These are phyloP conservation scores for Gonium pectorale DNA, from an alignment of 139 green algal species.

Conservation along the genomic window DNA sequence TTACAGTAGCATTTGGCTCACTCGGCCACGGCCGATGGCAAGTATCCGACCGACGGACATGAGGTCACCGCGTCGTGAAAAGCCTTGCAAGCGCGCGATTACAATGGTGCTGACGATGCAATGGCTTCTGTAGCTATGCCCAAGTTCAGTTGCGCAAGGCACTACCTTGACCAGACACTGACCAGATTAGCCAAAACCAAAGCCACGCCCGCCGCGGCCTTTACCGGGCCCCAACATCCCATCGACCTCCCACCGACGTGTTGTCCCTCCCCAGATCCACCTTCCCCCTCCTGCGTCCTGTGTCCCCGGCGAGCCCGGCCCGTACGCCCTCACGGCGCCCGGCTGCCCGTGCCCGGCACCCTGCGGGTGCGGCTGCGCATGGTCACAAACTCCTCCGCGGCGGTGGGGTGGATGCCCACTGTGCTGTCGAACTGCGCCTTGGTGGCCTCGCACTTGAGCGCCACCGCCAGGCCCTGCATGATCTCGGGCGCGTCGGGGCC, in stretches of 20 bases:
- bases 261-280: background rate
- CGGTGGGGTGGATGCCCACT: slow-evolving; percentile 89
- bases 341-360: slow-evolving; percentile 42
- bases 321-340: slow-evolving; percentile 46
- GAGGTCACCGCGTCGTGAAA: no score
- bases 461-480: slow-evolving; percentile 94
- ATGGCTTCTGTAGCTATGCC: no score
- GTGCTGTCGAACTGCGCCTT: slow-evolving; percentile 92
- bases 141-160: no score
- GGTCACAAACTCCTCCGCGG: slow-evolving; percentile 95
- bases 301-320: background rate
- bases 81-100: no score
- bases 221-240: background rate
- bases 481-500: slow-evolving; percentile 94
- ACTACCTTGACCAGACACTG: no score
- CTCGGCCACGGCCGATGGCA: no score
- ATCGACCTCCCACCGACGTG: no score
- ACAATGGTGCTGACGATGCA: no score
- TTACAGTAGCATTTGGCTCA: no score
- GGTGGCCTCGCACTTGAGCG: slow-evolving; percentile 89
- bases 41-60: no score
- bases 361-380: slow-evolving; percentile 77
- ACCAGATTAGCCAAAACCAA: no score
- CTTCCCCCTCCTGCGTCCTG: background rate
- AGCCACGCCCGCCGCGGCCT: background rate